Conservation (phyloP, 441 rosid species). For the Hura crepitans region DNA sequence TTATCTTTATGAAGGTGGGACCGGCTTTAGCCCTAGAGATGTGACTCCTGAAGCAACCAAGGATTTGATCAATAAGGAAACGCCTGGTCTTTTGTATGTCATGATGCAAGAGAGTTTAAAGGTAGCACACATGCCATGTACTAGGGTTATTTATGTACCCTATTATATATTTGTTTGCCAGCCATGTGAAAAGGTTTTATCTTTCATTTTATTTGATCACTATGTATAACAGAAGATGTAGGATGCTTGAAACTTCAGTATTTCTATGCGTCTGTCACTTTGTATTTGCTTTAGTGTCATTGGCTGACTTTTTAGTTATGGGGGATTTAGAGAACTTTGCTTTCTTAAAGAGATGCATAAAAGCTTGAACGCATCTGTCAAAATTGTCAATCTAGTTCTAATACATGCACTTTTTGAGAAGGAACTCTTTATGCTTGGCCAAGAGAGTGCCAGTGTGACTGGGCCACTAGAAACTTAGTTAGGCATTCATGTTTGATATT, state of each 20-base stretch:
- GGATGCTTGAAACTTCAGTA: not conserved
- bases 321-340: not conserved
- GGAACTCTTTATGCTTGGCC: not conserved
- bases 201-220: not conserved
- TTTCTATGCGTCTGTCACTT: not conserved
- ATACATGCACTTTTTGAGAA: not conserved
- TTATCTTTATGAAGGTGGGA: slow-evolving; percentile 60
- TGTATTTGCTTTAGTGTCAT: not conserved
- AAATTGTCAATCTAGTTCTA: too few species aligned
- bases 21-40: slow-evolving; percentile 91
- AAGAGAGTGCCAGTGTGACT: not conserved
- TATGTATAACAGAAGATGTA: not conserved
- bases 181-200: not conserved
- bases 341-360: not conserved
- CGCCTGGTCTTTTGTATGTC: slow-evolving; percentile 83
- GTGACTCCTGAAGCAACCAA: slow-evolving; percentile 98
- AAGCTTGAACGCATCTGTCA: not conserved
- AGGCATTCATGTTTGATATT: not conserved
- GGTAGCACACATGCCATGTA: slow-evolving; percentile 35
- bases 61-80: slow-evolving; percentile 72
- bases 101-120: slow-evolving; percentile 98
- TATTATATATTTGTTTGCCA: not conserved
- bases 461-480: not conserved
- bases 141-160: not conserved
- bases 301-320: not conserved